Evolutionary conservation across 495 filamentous ascomycete genomes (phyloP).

Genomic region (Penicillium simplicissimum): DNA sequence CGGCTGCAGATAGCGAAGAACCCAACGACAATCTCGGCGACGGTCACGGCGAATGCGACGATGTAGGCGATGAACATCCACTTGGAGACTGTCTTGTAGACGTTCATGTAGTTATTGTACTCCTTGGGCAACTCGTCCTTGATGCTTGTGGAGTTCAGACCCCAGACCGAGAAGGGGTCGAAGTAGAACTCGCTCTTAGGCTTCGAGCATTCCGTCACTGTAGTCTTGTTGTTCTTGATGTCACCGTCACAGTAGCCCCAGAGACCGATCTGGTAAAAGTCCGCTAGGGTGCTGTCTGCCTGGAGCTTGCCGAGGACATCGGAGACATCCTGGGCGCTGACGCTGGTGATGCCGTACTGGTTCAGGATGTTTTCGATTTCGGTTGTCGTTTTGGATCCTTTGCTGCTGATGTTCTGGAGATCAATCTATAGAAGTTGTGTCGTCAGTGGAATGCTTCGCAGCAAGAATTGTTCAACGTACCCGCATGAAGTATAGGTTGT

Average conservation of each 20-base stretch:
- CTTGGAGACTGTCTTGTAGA: constrained; percentile 70
- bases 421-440: constrained; percentile 34
- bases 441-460: background rate
- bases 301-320: constrained; percentile 36
- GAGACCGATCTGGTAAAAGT: constrained; percentile 79
- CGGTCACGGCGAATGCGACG: constrained; percentile 68
- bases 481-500: constrained; percentile 70
- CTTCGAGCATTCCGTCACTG: constrained; percentile 53
- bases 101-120: constrained; percentile 63
- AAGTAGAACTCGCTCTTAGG: constrained; percentile 72
- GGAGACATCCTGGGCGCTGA: constrained; percentile 34
- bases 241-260: constrained; percentile 83
- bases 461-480: constrained; percentile 40
- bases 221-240: constrained; percentile 48
- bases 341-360: constrained; percentile 30
- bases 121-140: constrained; percentile 62
- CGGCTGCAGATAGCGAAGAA: constrained; percentile 67
- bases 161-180: constrained; percentile 65
- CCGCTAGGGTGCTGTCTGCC: constrained; percentile 59
- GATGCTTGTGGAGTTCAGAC: constrained; percentile 55
- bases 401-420: constrained; percentile 39
- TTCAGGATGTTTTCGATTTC: constrained; percentile 30
- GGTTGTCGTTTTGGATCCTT: constrained; percentile 21
- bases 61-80: constrained; percentile 78
- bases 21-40: constrained; percentile 68